phyloP scores from a whole-genome alignment of 768 basidiomycete species.

The Suillus lakei region DNA sequence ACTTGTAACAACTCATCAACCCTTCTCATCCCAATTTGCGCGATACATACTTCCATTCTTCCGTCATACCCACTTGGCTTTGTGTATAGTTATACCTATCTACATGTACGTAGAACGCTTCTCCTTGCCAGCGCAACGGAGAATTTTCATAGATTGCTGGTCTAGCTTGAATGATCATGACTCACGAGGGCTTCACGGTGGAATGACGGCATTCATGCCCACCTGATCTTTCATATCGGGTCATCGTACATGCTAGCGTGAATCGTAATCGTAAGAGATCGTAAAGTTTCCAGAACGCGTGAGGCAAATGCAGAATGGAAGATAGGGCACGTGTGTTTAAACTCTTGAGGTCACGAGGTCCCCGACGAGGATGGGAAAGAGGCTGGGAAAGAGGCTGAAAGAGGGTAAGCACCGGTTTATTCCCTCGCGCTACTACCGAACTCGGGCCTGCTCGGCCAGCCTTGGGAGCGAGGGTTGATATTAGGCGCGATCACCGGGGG shows the following conservation, averaged over 20 bases:
- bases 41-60: constrained; percentile 7
- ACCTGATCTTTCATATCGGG: constrained; percentile 2
- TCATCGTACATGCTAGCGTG: background rate
- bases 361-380: constrained; percentile 2
- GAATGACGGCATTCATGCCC: constrained; percentile 10
- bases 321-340: constrained; percentile 13
- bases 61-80: background rate
- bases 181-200: constrained; percentile 5
- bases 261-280: background rate
- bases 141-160: constrained; percentile 8
- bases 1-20: background rate
- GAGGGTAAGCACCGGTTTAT: constrained; percentile 9
- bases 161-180: background rate
- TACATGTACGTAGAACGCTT: constrained; percentile 17
- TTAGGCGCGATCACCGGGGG: constrained; percentile 3
- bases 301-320: constrained; percentile 13
- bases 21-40: constrained; percentile 1
- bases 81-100: constrained; percentile 36
- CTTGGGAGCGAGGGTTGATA: background rate
- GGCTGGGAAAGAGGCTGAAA: no score
- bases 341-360: constrained; percentile 17
- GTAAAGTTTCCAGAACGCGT: background rate
- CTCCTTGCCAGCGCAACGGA: constrained; percentile 17
- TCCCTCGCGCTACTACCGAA: constrained; percentile 1
- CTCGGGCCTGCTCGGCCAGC: background rate